Conservation (phyloP, 2,329 filamentous ascomycete species). For the Trichoderma atrobrunneum region DNA sequence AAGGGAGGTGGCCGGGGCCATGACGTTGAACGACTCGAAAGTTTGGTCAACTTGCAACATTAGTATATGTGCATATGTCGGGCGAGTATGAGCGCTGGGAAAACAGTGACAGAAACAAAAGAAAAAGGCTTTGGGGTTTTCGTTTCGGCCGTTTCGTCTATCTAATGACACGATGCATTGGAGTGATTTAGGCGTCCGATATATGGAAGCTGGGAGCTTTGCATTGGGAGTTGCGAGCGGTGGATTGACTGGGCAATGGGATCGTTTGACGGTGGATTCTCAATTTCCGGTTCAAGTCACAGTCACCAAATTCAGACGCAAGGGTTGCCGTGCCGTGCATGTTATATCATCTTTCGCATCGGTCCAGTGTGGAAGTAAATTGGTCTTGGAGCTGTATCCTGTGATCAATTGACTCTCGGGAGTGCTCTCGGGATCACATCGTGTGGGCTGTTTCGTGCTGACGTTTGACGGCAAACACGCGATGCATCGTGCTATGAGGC, state of each 20-base stretch:
- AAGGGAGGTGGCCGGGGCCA: neutral
- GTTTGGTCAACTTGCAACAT: neutral
- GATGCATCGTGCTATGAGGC: constrained; percentile 13
- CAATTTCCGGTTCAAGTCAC: neutral
- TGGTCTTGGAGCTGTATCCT: neutral
- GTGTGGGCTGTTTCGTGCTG: neutral
- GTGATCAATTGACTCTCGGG: neutral
- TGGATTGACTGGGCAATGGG: neutral
- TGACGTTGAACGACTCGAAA: neutral
- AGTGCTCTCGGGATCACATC: neutral
- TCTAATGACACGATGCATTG: neutral
- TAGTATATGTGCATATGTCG: neutral
- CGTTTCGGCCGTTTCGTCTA: neutral
- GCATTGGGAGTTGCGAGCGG: neutral
- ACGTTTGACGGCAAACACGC: constrained; percentile 9
- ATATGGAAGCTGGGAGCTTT: neutral
- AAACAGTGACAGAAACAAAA: neutral
- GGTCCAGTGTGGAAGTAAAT: neutral
- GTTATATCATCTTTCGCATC: constrained; percentile 1
- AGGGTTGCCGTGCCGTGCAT: neutral
- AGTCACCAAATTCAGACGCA: neutral
- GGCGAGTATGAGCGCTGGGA: neutral
- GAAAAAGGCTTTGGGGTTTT: neutral
- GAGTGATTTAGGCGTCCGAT: neutral
- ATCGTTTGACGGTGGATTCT: neutral